Evolutionary conservation across 352 stramenopile species (phyloP).

Genomic region (Phytophthora pisi): DNA sequence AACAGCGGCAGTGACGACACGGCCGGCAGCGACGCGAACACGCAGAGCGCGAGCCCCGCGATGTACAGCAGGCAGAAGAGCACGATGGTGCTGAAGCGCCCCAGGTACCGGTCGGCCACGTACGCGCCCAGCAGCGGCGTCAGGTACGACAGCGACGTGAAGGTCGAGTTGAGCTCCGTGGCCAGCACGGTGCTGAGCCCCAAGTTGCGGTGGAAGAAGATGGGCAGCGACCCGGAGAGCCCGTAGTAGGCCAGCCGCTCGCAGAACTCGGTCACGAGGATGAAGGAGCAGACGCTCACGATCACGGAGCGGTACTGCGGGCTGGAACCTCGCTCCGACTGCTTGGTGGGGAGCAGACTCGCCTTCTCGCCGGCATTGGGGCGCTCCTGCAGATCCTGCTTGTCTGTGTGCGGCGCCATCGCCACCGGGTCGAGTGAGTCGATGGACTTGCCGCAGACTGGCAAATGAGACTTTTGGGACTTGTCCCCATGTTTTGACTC

Average conservation of each 20-base stretch:
- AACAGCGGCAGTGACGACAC: conserved; percentile 75
- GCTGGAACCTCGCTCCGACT: not conserved
- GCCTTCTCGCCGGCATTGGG: conserved; percentile 17
- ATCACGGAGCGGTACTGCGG: conserved; percentile 74
- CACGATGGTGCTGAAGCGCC: conserved; percentile 81
- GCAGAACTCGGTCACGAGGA: conserved; percentile 89
- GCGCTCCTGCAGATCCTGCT: conserved; percentile 17
- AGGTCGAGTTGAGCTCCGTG: conserved; percentile 88
- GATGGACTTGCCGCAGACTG: conserved; percentile 21
- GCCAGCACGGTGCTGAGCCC: conserved; percentile 77
- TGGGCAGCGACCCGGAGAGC: conserved; percentile 81
- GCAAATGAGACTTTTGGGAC: not conserved
- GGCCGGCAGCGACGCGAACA: conserved; percentile 57
- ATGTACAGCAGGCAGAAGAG: conserved; percentile 82
- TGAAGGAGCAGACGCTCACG: conserved; percentile 87
- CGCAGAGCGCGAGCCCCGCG: conserved; percentile 67
- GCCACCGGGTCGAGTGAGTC: not conserved
- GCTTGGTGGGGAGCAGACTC: conserved; percentile 35
- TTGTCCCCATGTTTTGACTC: no score
- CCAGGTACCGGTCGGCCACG: conserved; percentile 79
- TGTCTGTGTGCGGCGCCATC: conserved; percentile 33
- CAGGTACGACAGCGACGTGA: conserved; percentile 86
- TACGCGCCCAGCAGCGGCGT: conserved; percentile 85
- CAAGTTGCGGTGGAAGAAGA: conserved; percentile 90
- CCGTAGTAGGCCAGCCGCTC: conserved; percentile 85